Percentiles rank a stretch among this genome's conserved stretches.
phyloP scores from a whole-genome alignment of 306 rosid genomes.

The Oemleria cerasiformis region DNA sequence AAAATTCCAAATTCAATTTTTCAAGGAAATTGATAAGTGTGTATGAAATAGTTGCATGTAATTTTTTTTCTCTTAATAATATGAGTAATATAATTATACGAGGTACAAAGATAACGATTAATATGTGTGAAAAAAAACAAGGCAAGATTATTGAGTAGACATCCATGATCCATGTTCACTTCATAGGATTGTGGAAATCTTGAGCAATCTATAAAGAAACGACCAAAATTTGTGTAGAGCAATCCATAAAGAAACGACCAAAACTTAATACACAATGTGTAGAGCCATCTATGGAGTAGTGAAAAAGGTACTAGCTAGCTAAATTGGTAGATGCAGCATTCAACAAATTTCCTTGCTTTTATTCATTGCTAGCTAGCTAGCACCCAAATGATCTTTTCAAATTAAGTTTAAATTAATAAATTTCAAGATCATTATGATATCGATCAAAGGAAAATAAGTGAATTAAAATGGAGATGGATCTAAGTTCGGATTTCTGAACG shows the following conservation, averaged over 20 bases:
- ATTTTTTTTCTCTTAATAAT: neutral
- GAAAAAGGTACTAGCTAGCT: slow-evolving; percentile 10
- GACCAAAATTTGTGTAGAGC: slow-evolving; percentile 27
- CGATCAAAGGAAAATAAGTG: neutral
- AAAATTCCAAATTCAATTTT: too few species aligned
- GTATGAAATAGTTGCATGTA: too few species aligned
- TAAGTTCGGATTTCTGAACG: too few species aligned
- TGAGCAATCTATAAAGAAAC: slow-evolving; percentile 25
- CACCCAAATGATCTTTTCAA: neutral
- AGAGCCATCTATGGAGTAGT: slow-evolving; percentile 23
- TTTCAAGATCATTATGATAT: neutral
- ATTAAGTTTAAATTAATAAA: neutral
- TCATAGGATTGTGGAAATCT: slow-evolving; percentile 31
- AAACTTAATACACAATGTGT: slow-evolving; percentile 26
- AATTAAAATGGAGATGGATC: too few species aligned
- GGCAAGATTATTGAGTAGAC: slow-evolving; percentile 8
- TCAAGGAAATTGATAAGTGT: too few species aligned
- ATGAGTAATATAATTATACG: neutral
- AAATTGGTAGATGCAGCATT: slow-evolving; percentile 15
- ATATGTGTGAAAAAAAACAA: neutral
- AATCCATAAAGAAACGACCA: slow-evolving; percentile 26
- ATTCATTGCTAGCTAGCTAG: slow-evolving; percentile 19
- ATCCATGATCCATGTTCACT: slow-evolving; percentile 24
- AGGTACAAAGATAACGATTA: neutral
- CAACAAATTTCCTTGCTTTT: slow-evolving; percentile 28